Evolutionary conservation across 2,329 filamentous ascomycete species (phyloP), one percentile per base, ranked within the genome.

Genomic region (Trichoderma sp.): DNA sequence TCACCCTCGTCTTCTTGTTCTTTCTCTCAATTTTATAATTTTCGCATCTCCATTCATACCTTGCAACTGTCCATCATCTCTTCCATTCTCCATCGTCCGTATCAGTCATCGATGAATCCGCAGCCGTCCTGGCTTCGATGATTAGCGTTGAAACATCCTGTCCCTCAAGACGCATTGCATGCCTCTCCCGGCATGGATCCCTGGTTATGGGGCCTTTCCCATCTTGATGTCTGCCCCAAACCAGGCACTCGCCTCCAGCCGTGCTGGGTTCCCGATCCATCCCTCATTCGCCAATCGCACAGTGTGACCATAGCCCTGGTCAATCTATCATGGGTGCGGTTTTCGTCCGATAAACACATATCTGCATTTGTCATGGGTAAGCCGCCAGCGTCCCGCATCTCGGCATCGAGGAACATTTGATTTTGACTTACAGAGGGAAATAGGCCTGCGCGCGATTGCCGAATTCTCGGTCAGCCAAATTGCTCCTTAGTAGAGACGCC

Each of bases 341-440:
- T 91, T 91, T 73, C 85, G 84, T 64, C 88, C 89, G 75, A 91
- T 90, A 74, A 87, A 90, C 47, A 91, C 86, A 77, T 91, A 90
- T 74, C 88, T 90, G 71, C 70, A 20, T 30, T 59, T 71, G 67
- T 67, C 58, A 58, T 72, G 50, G 20, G 50, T 73, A 57, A 73
- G 73, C 62, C 32, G 26, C 43, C 34, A 70, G 8, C 58, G 30
- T 17, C 34, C 39, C 7, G 57, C 55, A 20, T 32, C 57, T 36
- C n/a, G 7, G 4, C 26, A 6, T 20, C 4, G 6, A 20, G 20
- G 8, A 20, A 36, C 6, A 34, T 57, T 71, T 61, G 50, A 36
- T 36, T 28, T 47, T 58, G 15, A 84, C 87, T 84, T 80, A 90
- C 85, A 90, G 77, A 57, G 87, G 87, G 72, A 91, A 90, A 77